phyloP scores from a whole-genome alignment of 306 rosid genomes.

The Neltuma alba region DNA sequence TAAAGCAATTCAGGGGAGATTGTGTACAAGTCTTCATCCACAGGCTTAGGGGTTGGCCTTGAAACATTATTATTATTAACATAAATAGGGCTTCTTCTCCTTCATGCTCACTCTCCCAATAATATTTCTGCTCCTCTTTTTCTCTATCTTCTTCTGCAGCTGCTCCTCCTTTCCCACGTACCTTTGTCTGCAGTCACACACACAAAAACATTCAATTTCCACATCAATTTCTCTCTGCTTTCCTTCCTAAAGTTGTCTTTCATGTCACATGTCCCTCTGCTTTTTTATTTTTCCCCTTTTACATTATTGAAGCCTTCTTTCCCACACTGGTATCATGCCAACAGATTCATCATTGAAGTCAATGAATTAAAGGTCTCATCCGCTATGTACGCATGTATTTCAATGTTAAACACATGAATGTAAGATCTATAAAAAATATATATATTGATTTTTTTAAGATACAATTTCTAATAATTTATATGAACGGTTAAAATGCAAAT shows the following conservation, averaged over 20 bases:
- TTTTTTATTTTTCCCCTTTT: too few species aligned
- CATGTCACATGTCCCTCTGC: neutral
- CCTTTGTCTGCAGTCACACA: neutral
- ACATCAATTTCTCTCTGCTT: neutral
- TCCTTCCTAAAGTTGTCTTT: constrained; percentile 32
- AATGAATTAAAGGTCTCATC: too few species aligned
- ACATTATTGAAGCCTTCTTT: neutral
- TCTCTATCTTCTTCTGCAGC: too few species aligned
- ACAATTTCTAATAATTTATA: too few species aligned
- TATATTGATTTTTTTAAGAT: too few species aligned
- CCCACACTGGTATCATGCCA: constrained; percentile 21
- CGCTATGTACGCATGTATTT: too few species aligned
- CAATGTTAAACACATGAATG: too few species aligned
- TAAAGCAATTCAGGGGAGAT: constrained; percentile 69
- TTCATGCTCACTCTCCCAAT: constrained; percentile 52
- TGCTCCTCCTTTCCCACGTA: neutral
- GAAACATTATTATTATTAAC: constrained; percentile 4
- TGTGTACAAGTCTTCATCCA: constrained; percentile 84
- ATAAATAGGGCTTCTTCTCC: constrained; percentile 43
- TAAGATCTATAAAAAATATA: too few species aligned
- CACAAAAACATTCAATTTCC: neutral
- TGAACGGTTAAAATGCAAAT: too few species aligned
- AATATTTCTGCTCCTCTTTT: neutral
- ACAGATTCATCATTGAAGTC: constrained; percentile 23
- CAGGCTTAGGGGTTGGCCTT: constrained; percentile 64